A percentile compares a stretch with the other conserved stretches of the same genome.
Evolutionary conservation across 371 early-diverging fungal genomes (phyloP).

Genomic region (Mucor irregularis): DNA sequence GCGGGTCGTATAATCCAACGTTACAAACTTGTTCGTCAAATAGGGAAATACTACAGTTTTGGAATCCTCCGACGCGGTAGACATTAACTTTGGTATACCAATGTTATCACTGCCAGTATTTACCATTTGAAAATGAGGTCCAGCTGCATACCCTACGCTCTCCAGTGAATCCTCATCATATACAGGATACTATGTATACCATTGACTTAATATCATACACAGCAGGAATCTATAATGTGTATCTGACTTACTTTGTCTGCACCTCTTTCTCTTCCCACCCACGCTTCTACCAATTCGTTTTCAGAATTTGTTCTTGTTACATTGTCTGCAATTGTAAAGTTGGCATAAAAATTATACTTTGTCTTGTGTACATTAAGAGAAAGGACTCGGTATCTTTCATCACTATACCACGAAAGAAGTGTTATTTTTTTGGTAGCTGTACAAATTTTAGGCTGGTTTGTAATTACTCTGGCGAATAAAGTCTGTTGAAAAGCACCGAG

Average conservation of each 20-base stretch:
- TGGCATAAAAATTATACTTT: conserved; percentile 16
- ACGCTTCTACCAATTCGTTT: neutral
- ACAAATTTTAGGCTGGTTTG: neutral
- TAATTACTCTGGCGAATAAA: conserved; percentile 35
- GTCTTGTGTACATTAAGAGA: conserved; percentile 33
- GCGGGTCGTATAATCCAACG: conserved; percentile 33
- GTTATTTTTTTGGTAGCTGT: neutral
- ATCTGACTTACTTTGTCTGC: conserved; percentile 9
- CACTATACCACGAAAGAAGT: conserved; percentile 4
- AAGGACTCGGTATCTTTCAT: conserved; percentile 31
- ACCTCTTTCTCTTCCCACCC: conserved; percentile 22
- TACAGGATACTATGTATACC: conserved; percentile 20
- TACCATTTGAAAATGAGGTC: conserved; percentile 23
- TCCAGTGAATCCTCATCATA: conserved; percentile 32
- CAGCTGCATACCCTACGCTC: conserved; percentile 37
- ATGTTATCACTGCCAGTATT: neutral
- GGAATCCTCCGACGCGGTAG: conserved; percentile 25
- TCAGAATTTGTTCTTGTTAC: neutral
- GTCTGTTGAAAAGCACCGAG: conserved; percentile 12
- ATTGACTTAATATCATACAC: neutral
- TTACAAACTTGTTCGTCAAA: conserved; percentile 36
- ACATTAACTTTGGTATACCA: conserved; percentile 1
- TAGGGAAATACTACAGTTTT: conserved; percentile 36
- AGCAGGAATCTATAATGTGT: too few species aligned
- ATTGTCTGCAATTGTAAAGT: conserved; percentile 33